phyloP scores from a whole-genome alignment of 129 eudicot species.

The Ambrosia artemisiifolia region DNA sequence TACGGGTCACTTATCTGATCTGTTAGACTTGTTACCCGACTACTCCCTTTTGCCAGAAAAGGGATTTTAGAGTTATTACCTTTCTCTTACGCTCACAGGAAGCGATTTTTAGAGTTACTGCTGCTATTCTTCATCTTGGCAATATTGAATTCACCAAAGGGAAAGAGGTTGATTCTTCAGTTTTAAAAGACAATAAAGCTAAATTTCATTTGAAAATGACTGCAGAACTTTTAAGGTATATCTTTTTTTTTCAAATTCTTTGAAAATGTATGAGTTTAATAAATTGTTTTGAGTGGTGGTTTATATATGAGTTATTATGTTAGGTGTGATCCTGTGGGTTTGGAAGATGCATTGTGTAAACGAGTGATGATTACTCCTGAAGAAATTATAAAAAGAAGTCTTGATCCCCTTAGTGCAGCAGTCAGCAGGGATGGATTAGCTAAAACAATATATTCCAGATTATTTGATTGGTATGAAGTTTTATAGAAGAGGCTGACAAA shows the following conservation, averaged over 20 bases:
- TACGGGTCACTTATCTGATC: neutral
- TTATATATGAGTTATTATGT: slow-evolving; percentile 16
- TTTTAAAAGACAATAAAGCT: slow-evolving; percentile 75
- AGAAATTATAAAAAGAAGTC: slow-evolving; percentile 93
- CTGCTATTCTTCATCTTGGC: slow-evolving; percentile 97
- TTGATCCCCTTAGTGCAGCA: slow-evolving; percentile 93
- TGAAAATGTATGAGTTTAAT: neutral
- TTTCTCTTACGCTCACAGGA: slow-evolving; percentile 48
- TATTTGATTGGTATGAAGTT: slow-evolving; percentile 81
- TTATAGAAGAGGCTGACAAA: neutral
- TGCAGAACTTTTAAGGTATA: slow-evolving; percentile 87
- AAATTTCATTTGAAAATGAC: slow-evolving; percentile 85
- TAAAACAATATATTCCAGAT: slow-evolving; percentile 83
- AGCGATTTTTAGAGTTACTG: slow-evolving; percentile 97
- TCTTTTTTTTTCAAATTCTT: slow-evolving; percentile 1
- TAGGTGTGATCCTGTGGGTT: slow-evolving; percentile 84
- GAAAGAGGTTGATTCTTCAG: slow-evolving; percentile 83
- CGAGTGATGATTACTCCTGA: slow-evolving; percentile 99
- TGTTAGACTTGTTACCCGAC: neutral
- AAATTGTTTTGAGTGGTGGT: slow-evolving; percentile 7
- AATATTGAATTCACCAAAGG: slow-evolving; percentile 93
- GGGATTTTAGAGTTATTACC: slow-evolving; percentile 9
- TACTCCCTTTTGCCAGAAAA: neutral
- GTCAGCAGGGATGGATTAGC: slow-evolving; percentile 98
- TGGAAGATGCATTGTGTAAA: slow-evolving; percentile 92